Evolutionary conservation across 1,284 basidiomycete species (phyloP).

Genomic region (Sphaerobolus stellatus): DNA sequence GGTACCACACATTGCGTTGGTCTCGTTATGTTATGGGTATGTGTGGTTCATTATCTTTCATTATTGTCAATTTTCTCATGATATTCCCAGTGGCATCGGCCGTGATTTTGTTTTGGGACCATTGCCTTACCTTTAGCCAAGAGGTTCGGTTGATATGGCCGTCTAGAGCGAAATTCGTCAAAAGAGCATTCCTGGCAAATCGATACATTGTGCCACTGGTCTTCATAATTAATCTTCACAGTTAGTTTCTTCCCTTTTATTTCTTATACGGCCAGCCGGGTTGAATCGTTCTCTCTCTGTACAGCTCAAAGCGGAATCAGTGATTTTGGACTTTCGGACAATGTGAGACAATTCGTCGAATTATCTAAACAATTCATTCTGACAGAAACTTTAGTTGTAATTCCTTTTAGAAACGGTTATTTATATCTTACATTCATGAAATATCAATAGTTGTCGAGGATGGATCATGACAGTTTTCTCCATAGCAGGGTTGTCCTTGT

Average conservation of each 20-base stretch:
- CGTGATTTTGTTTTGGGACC: constrained; percentile 4
- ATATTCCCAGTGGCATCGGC: constrained; percentile 4
- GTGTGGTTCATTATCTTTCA: no score
- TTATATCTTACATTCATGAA: background rate
- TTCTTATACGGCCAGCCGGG: background rate
- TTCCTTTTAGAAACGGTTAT: background rate
- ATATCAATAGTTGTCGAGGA: background rate
- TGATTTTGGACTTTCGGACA: background rate
- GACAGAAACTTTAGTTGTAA: background rate
- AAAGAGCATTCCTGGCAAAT: constrained; percentile 4
- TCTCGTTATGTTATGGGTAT: no score
- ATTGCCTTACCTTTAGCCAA: constrained; percentile 1
- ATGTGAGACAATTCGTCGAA: background rate
- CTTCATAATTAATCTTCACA: background rate
- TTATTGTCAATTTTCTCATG: no score
- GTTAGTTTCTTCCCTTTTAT: no score
- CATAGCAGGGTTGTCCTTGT: background rate
- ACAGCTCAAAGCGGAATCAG: constrained; percentile 3
- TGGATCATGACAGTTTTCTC: background rate
- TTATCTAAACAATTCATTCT: background rate
- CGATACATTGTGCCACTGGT: background rate
- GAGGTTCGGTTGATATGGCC: constrained; percentile 4
- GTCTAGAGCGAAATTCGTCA: constrained; percentile 1
- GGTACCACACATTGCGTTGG: no score
- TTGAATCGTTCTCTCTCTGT: background rate